Base-by-base conservation (phyloP, 257 asterid genomes). In the Lycium ferocissimum region DNA sequence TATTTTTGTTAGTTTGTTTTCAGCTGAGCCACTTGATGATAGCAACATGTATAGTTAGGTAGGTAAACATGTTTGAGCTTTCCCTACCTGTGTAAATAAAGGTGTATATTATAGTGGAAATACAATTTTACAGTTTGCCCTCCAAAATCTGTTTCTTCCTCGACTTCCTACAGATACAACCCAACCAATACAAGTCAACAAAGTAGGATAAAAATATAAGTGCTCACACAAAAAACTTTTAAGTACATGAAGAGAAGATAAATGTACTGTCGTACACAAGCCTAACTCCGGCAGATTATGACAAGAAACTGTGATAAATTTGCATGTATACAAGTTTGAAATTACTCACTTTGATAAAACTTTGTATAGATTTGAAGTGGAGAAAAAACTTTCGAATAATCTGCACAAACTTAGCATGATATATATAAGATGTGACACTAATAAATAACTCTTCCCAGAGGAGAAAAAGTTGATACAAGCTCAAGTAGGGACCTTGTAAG, bases 401-500 rank as follows among this genome's bases (percentile, higher is more conserved):
- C 40, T 40, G 79, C 35, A 40, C 56, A 8, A 47, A 47, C 59
- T 47, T 35, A 6, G n/a, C 2, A 38, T 17, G 18, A 73, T 47
- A 73, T 47, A 47, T 47, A 73, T 47, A 47, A 12, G 40, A 11
- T 73, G 61, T 12, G 40, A 73, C 20, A 20, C 61, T 20, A 73
- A 22, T n/a, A 43, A 47, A 54, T 47, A 47, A 47, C 40, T 47
- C 58, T 73, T 33, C 10, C 10, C 1, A 11, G 11, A 35, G 8
- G 3, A 35, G 40, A 6, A 10, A 75, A 70, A 38, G 79, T 70
- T 1, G 79, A 38, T 70, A 63, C 18, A 26, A 63, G 57, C 78
- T 88, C 87, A 86, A 53, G 87, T 49, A 6, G 98, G 98, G 59
- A 95, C 89, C 80, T 90, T 75, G 59, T 94, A 94, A 38, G 95